Percentiles rank a stretch among this genome's conserved stretches.
These are phyloP conservation scores for Scutellaria barbata DNA, from an alignment of 257 asterid genomes.

Conservation along the genomic window DNA sequence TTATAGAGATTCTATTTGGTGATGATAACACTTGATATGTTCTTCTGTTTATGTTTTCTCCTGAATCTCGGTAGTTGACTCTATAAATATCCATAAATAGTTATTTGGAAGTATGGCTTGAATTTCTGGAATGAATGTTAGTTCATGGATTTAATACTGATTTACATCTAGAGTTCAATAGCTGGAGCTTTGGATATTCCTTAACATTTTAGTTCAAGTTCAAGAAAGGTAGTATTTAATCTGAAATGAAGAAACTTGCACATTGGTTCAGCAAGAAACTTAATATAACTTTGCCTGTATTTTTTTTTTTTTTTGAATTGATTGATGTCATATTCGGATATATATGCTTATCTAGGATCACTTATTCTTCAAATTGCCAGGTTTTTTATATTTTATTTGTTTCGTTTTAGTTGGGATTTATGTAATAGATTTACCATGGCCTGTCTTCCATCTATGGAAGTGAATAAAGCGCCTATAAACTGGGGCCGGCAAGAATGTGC, in stretches of 20 bases:
- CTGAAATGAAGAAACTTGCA: conserved; percentile 2
- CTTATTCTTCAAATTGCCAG: not conserved
- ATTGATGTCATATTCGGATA: not conserved
- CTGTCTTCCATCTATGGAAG: not conserved
- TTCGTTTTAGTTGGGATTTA: not conserved
- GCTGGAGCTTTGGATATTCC: not conserved
- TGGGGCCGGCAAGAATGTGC: not conserved
- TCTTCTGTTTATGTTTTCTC: conserved; percentile 13
- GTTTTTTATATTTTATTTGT: not conserved
- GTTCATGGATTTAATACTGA: not conserved
- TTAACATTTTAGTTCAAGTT: conserved; percentile 18
- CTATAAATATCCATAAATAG: not conserved
- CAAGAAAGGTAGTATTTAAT: not conserved
- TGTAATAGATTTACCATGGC: not conserved
- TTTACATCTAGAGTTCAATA: not conserved
- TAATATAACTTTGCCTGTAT: not conserved
- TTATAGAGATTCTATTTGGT: not conserved
- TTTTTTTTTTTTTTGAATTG: not conserved
- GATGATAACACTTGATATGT: not conserved
- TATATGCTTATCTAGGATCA: not conserved
- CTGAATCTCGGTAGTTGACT: conserved; percentile 7
- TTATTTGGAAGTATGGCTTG: conserved; percentile 3
- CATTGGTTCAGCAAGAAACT: conserved; percentile 12
- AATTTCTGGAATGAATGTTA: not conserved
- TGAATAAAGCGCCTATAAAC: not conserved